phyloP scores from a whole-genome alignment of 2,329 filamentous ascomycete genomes.

The Fusarium citri region DNA sequence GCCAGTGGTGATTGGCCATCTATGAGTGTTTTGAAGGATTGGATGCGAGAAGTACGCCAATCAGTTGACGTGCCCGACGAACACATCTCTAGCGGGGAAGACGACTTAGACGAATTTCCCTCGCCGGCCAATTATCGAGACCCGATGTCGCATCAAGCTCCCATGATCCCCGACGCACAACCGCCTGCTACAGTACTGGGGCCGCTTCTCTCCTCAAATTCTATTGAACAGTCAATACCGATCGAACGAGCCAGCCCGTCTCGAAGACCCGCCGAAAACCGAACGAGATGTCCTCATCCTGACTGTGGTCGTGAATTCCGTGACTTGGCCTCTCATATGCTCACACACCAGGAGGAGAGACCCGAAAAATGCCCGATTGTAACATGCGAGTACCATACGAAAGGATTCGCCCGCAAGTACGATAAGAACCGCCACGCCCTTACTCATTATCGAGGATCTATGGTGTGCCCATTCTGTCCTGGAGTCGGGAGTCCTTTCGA shows the following conservation, averaged over 20 bases:
- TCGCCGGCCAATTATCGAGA: constrained; percentile 29
- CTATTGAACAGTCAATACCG: constrained; percentile 44
- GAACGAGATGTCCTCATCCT: constrained; percentile 65
- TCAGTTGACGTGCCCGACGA: constrained; percentile 60
- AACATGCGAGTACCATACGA: constrained; percentile 92
- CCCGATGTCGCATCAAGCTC: constrained; percentile 19
- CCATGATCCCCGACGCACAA: constrained; percentile 30
- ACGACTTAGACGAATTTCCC: constrained; percentile 59
- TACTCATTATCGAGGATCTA: constrained; percentile 97
- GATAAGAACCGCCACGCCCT: constrained; percentile 97
- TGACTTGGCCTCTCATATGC: constrained; percentile 86
- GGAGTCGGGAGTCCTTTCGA: constrained; percentile 87
- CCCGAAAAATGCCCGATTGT: constrained; percentile 96
- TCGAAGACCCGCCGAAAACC: constrained; percentile 53
- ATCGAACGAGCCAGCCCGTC: constrained; percentile 47
- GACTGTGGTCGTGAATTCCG: constrained; percentile 71
- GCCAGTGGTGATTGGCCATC: constrained; percentile 69
- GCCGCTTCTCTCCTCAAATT: constrained; percentile 28
- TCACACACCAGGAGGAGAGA: constrained; percentile 92
- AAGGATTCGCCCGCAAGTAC: constrained; percentile 96
- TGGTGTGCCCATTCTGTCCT: constrained; percentile 97
- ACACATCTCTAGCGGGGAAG: constrained; percentile 61
- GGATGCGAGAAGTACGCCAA: constrained; percentile 70
- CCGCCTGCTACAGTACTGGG: constrained; percentile 22
- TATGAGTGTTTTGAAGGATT: constrained; percentile 68